A percentile compares a stretch with the other conserved stretches of the same genome.
Evolutionary conservation across 306 rosid species (phyloP).

Genomic region (Myrica gale): DNA sequence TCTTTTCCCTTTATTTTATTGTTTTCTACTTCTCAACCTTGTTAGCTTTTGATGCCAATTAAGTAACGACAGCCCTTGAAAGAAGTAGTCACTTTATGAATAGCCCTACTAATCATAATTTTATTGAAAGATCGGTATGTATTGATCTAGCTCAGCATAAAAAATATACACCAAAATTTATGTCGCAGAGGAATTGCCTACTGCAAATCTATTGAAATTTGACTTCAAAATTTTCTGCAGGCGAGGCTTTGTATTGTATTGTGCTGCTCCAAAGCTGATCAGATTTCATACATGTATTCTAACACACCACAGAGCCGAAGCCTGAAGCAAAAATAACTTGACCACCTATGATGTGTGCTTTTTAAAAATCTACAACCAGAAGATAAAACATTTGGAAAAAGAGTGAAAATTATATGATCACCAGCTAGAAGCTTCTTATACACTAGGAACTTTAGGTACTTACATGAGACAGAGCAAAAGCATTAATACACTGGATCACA

Average conservation of each 20-base stretch:
- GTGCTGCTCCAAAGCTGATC: neutral
- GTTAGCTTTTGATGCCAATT: constrained; percentile 27
- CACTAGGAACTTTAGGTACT: neutral
- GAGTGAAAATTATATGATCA: neutral
- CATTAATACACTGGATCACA: neutral
- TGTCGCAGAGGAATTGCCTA: neutral
- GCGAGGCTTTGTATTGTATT: neutral
- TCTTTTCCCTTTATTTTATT: neutral
- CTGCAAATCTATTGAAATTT: neutral
- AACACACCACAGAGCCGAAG: neutral
- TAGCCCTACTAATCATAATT: constrained; percentile 8
- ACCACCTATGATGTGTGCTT: neutral
- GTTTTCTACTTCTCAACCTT: constrained; percentile 21
- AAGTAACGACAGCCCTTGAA: constrained; percentile 36
- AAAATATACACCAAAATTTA: too few species aligned
- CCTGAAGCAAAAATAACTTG: neutral
- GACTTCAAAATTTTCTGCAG: neutral
- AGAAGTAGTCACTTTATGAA: constrained; percentile 37
- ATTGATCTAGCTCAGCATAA: neutral
- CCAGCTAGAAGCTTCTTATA: neutral
- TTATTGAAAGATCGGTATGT: neutral
- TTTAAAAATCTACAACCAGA: neutral
- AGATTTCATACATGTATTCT: neutral
- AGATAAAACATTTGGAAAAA: neutral
- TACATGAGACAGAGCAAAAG: neutral